Evolutionary conservation across 257 asterid genomes (phyloP).

Genomic region (Avicennia marina): DNA sequence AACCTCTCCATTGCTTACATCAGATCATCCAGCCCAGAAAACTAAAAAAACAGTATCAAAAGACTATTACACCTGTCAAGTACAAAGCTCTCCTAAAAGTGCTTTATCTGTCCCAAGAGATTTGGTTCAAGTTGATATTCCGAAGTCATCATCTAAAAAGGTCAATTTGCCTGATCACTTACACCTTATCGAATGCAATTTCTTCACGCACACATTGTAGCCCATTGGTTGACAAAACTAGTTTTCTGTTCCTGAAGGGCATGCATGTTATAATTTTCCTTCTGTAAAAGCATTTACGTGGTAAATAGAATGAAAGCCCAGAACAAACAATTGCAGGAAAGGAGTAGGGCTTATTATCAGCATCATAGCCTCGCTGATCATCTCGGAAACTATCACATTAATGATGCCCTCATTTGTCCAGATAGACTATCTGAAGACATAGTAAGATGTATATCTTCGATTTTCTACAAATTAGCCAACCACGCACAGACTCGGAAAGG

Average conservation of each 20-base stretch:
- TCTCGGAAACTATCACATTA: conserved; percentile 46
- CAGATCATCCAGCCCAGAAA: conserved; percentile 2
- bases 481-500: conserved; percentile 45
- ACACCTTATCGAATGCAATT: too few relatives aligned
- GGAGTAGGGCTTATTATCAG: conserved; percentile 31
- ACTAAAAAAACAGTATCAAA: background rate
- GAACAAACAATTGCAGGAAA: conserved; percentile 47
- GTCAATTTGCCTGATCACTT: background rate
- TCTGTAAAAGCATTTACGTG: conserved; percentile 7
- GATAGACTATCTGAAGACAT: conserved; percentile 75
- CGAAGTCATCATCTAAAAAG: background rate
- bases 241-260: conserved; percentile 3
- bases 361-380: conserved; percentile 74
- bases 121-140: background rate
- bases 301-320: conserved; percentile 12
- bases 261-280: background rate
- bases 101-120: background rate
- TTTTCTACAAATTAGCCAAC: conserved; percentile 69
- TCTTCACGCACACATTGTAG: background rate
- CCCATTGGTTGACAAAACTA: background rate
- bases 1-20: conserved; percentile 21
- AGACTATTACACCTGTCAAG: background rate
- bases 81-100: background rate
- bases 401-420: conserved; percentile 43
- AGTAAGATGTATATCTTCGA: conserved; percentile 65